Evolutionary conservation across 23 red algal genomes (phyloP), one percentile per base, ranked within the genome.

Genomic region (Pyropia haitanensis): DNA sequence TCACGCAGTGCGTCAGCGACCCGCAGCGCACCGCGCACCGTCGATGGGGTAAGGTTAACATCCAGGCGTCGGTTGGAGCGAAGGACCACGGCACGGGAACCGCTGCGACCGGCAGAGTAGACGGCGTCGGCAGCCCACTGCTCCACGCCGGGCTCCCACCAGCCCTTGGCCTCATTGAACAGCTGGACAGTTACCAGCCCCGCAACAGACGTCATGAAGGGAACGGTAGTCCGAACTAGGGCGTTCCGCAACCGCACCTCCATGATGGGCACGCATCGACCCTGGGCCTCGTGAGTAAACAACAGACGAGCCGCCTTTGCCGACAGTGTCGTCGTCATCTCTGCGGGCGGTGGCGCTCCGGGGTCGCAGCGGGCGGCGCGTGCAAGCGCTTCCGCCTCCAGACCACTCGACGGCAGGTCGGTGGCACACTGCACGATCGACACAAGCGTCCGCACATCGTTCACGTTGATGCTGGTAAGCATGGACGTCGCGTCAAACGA

Each of bases 131-230:
- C 51, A 64, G 64, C 32, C 80, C 80, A 95, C 27, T 53, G 62
- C 75, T 95, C 90, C 32, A 95, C 24, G 18, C 64, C 73, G 4
- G 90, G 90, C 72, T 83, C 90, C 90, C 90, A 95, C 80, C 81
- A 95, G 2, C 90, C 90, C 58, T 87, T 86, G 30, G 64, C 64
- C 8, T 71, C 26, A 63, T 95, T 73, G 63, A 88, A 95, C 7
- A 95, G 67, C 81, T 88, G 75, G 27, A 82, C 65, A 5, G 90
- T 60, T 32, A 87, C 33, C 18, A 67, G 53, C 23, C 76, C 54
- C 14, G 58, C 70, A 1, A 88, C 13, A 26, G 86, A 61, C 24
- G 67, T 48, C 15, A 90, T 75, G 23, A 55, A 63, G 2, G 62
- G 64, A 16, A 54, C 68, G 53, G 74, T 72, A 14, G 86, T 56